Base-by-base conservation (phyloP, 495 filamentous ascomycete species). In the Penicillium dipodomyicola region DNA sequence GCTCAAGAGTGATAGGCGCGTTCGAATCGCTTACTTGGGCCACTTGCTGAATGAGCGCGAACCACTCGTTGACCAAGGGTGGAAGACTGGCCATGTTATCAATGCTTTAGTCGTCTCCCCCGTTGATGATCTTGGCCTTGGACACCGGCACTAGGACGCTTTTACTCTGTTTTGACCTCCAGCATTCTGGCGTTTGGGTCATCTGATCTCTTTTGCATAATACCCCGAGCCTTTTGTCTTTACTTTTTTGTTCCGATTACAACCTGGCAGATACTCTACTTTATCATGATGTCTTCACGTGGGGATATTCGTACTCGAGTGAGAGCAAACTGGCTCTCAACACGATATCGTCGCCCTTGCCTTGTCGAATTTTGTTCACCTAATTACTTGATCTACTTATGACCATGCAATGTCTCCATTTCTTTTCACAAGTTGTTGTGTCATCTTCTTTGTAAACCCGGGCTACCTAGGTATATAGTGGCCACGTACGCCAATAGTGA, bases 11-110 rank as follows among this genome's bases (percentile, higher is more conserved):
- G 68, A 72, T 27, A 83, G 81, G 57, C 80, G 77, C 29, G 73
- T 96, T 22, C 82, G 80, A 39, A 80, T 96, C 27, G 87, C 80
- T 39, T 95, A 93, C 66, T 80, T 94, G 67, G 92, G 92, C 49
- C 87, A 82, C 64, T 81, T 92, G 37, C 78, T 96, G 15, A 83
- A 86, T 54, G 90, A 94, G 60, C 76, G 77, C 32, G 63, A 79
- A 23, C 72, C 87, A 0, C 67, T 96, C 15, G 65, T 71, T 17
- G 78, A 75, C 29, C 89, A 92, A 62, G 88, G 88, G 25, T 96
- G 90, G 89, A 80, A 84, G 61, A 77, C 81, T 52, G 89, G 84
- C 20, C 80, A 92, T 69, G 78, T 93, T 22, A 71, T 96, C 51
- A 96, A 93, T 67, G 91, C 89, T 7, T 68, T 94, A 54, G 84